Percentiles rank a stretch among this genome's conserved stretches.
phyloP scores from a whole-genome alignment of 768 basidiomycete species.

The Wakefieldia striispora region DNA sequence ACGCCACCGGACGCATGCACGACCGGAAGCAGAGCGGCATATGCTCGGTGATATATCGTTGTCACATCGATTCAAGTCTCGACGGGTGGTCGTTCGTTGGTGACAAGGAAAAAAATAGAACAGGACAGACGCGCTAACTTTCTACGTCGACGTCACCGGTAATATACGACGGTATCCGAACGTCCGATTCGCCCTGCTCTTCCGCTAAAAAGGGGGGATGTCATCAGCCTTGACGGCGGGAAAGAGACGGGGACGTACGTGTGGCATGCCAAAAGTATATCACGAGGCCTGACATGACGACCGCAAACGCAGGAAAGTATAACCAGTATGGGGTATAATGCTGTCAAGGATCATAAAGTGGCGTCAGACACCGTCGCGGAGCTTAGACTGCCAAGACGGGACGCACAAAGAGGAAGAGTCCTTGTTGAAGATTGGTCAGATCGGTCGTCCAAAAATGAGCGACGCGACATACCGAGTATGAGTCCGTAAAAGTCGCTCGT shows the following conservation, averaged over 20 bases:
- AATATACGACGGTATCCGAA: slow-evolving; percentile 23
- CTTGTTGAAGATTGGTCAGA: slow-evolving; percentile 19
- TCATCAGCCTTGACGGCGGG: background rate
- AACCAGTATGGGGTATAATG: slow-evolving; percentile 85
- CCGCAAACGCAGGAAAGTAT: slow-evolving; percentile 76
- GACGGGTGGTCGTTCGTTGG: too few relatives aligned
- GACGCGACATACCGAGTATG: slow-evolving; percentile 50
- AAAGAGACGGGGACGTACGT: slow-evolving; percentile 49
- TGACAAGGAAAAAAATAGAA: background rate
- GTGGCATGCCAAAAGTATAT: slow-evolving; percentile 84
- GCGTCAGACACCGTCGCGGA: background rate
- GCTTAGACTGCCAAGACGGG: background rate
- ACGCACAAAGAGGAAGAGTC: slow-evolving; percentile 53
- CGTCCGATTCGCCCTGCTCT: slow-evolving; percentile 54
- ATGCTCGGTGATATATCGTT: too few relatives aligned
- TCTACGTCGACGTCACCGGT: slow-evolving; percentile 3
- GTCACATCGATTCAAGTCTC: too few relatives aligned
- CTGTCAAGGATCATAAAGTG: slow-evolving; percentile 34
- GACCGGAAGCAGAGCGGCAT: too few relatives aligned
- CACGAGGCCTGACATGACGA: slow-evolving; percentile 70
- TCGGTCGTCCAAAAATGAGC: background rate
- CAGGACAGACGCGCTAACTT: background rate
- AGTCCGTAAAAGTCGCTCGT: slow-evolving; percentile 88
- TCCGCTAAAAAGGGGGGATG: slow-evolving; percentile 56
- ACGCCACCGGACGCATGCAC: too few relatives aligned